Percentiles rank a stretch among this genome's conserved stretches.
Conservation (phyloP, 805 yeast genomes). For the Metschnikowia dekortorum region DNA sequence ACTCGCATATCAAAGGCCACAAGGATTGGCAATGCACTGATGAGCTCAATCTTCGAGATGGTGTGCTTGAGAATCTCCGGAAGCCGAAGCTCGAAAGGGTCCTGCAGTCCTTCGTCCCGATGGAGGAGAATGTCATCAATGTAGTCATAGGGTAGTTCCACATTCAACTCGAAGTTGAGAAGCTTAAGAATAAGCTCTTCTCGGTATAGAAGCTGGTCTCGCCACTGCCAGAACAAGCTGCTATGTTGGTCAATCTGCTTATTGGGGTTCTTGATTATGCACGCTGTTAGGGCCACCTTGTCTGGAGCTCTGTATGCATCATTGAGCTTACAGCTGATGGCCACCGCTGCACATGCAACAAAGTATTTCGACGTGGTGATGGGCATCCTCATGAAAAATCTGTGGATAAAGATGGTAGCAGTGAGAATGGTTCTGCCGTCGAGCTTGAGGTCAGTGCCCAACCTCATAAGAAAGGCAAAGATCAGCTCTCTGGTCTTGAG, state of each 20-base stretch:
- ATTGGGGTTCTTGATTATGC: slow-evolving; percentile 31
- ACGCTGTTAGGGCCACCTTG: slow-evolving; percentile 37
- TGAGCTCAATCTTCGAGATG: slow-evolving; percentile 32
- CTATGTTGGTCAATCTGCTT: slow-evolving; percentile 35
- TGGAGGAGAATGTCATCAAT: slow-evolving; percentile 21
- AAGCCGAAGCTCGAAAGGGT: slow-evolving; percentile 11
- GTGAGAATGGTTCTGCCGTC: slow-evolving; percentile 41
- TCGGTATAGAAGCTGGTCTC: slow-evolving; percentile 40
- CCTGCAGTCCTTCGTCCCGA: slow-evolving; percentile 7
- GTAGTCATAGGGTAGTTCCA: slow-evolving; percentile 37
- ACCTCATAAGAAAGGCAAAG: slow-evolving; percentile 33
- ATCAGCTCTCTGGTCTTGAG: slow-evolving; percentile 34
- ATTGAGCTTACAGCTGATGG: slow-evolving; percentile 40
- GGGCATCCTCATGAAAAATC: slow-evolving; percentile 40
- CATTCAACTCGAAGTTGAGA: slow-evolving; percentile 36
- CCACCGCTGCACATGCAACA: slow-evolving; percentile 41
- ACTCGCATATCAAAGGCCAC: slow-evolving; percentile 32
- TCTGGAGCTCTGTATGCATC: slow-evolving; percentile 43
- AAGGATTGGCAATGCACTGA: slow-evolving; percentile 36
- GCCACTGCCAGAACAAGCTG: slow-evolving; percentile 41
- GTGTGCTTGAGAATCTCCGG: slow-evolving; percentile 26
- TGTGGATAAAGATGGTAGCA: slow-evolving; percentile 35
- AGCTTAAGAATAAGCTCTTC: slow-evolving; percentile 38
- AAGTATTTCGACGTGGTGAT: slow-evolving; percentile 41
- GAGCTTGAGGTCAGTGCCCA: slow-evolving; percentile 34